phyloP scores from a whole-genome alignment of 2,329 filamentous ascomycete genomes.

The Xylaria sp. region DNA sequence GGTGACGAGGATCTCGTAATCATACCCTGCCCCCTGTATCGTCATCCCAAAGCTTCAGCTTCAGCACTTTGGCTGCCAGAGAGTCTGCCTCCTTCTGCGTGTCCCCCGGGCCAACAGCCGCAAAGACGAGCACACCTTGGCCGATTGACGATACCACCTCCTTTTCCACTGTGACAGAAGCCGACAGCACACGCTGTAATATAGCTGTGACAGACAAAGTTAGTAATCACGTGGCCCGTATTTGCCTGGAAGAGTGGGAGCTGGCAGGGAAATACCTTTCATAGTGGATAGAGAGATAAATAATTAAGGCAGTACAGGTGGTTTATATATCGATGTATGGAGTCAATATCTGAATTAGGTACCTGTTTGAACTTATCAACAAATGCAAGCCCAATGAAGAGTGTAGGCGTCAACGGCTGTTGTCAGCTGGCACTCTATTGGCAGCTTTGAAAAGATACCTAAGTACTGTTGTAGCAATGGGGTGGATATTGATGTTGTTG shows the following conservation, averaged over 20 bases:
- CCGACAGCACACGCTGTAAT: slow-evolving; percentile 90
- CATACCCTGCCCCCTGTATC: slow-evolving; percentile 70
- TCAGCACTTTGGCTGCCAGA: slow-evolving; percentile 84
- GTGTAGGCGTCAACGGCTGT: no score
- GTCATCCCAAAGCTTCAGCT: slow-evolving; percentile 91
- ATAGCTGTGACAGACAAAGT: slow-evolving; percentile 66
- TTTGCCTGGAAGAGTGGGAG: slow-evolving; percentile 6
- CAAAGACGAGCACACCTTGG: slow-evolving; percentile 87
- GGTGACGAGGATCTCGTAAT: slow-evolving; percentile 18
- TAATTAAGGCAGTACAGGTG: not conserved
- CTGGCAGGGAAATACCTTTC: slow-evolving; percentile 44
- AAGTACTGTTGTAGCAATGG: no score
- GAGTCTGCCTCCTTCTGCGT: slow-evolving; percentile 85
- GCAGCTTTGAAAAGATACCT: no score
- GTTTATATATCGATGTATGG: no score
- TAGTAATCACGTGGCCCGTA: slow-evolving; percentile 21
- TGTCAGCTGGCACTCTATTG: no score
- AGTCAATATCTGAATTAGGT: no score
- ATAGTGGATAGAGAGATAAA: slow-evolving; percentile 28
- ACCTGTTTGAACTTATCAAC: no score
- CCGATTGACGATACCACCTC: slow-evolving; percentile 90
- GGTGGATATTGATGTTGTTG: no score
- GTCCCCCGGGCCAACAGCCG: slow-evolving; percentile 88
- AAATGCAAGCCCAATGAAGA: no score
- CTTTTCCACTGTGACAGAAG: slow-evolving; percentile 93